phyloP scores from a whole-genome alignment of 2,329 filamentous ascomycete species.

The Paraphaeosphaeria minitans region DNA sequence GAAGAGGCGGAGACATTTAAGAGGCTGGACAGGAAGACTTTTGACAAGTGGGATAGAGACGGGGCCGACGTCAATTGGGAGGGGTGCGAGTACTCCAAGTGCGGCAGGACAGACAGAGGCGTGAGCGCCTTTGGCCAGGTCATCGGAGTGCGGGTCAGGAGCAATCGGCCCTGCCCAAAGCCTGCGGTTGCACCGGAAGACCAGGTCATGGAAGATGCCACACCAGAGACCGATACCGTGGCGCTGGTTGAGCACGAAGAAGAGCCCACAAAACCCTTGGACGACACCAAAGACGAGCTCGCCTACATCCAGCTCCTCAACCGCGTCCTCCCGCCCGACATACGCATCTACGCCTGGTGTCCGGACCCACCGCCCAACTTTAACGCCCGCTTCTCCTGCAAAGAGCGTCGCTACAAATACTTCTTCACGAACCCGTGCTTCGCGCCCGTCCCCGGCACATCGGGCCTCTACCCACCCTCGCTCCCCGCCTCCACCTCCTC shows the following conservation, averaged over 20 bases:
- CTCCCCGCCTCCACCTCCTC: slow-evolving; percentile 11
- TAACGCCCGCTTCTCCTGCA: slow-evolving; percentile 89
- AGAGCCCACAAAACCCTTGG: slow-evolving; percentile 51
- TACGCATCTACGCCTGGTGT: slow-evolving; percentile 92
- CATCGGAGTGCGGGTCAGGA: slow-evolving; percentile 80
- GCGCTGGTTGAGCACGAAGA: not conserved
- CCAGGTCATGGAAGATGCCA: slow-evolving; percentile 9
- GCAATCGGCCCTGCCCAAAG: slow-evolving; percentile 64
- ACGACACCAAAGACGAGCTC: slow-evolving; percentile 79
- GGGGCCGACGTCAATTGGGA: slow-evolving; percentile 71
- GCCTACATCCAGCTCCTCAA: slow-evolving; percentile 85
- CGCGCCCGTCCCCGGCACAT: slow-evolving; percentile 64
- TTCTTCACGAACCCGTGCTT: slow-evolving; percentile 97
- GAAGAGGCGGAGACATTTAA: slow-evolving; percentile 37
- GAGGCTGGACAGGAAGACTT: slow-evolving; percentile 37
- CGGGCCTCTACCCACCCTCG: slow-evolving; percentile 52
- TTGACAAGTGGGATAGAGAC: slow-evolving; percentile 43
- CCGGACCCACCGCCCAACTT: slow-evolving; percentile 79
- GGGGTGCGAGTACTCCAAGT: slow-evolving; percentile 90
- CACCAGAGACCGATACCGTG: slow-evolving; percentile 3
- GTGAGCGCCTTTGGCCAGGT: slow-evolving; percentile 98
- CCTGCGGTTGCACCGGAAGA: slow-evolving; percentile 10
- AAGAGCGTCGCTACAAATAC: slow-evolving; percentile 90
- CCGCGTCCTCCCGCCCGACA: slow-evolving; percentile 84
- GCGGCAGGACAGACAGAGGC: slow-evolving; percentile 87